Evolutionary conservation across 2,329 filamentous ascomycete genomes (phyloP).

Genomic region (Cyclaneusma minus): DNA sequence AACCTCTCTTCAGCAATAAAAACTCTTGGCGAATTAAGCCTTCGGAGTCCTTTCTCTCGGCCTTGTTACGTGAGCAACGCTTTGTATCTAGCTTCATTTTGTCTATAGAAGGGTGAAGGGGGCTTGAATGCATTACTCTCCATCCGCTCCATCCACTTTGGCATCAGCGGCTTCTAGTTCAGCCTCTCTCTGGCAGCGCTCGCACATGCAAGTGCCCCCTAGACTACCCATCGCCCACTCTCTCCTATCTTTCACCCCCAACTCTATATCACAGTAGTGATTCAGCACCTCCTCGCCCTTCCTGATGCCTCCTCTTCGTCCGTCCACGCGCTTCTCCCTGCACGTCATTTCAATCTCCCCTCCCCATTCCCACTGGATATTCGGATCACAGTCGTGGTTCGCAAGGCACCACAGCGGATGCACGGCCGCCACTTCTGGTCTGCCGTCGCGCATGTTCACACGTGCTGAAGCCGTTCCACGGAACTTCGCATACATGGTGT

Average conservation of each 20-base stretch:
- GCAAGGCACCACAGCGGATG: constrained; percentile 94
- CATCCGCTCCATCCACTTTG: constrained; percentile 1
- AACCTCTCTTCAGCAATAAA: too few species aligned
- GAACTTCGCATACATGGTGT: constrained; percentile 87
- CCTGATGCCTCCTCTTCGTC: constrained; percentile 43
- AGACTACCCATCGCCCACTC: constrained; percentile 83
- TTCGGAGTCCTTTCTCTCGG: too few species aligned
- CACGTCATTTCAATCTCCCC: constrained; percentile 59
- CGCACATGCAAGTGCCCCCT: constrained; percentile 79
- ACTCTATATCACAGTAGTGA: constrained; percentile 80
- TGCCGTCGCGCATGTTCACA: constrained; percentile 59
- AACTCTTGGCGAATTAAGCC: too few species aligned
- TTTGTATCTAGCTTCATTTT: too few species aligned
- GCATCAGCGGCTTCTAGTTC: too few species aligned
- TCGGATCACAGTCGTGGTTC: constrained; percentile 92
- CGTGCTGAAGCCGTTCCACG: constrained; percentile 81
- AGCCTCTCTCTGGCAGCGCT: constrained; percentile 63
- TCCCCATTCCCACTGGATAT: constrained; percentile 88
- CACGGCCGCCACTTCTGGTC: constrained; percentile 82
- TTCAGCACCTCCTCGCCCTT: constrained; percentile 77
- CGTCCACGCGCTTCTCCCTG: constrained; percentile 39
- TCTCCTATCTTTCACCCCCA: constrained; percentile 65
- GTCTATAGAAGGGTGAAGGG: too few species aligned
- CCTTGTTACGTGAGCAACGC: too few species aligned
- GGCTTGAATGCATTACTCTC: too few species aligned